phyloP scores from a whole-genome alignment of 805 yeast genomes.

The Komagataella ulmi region DNA sequence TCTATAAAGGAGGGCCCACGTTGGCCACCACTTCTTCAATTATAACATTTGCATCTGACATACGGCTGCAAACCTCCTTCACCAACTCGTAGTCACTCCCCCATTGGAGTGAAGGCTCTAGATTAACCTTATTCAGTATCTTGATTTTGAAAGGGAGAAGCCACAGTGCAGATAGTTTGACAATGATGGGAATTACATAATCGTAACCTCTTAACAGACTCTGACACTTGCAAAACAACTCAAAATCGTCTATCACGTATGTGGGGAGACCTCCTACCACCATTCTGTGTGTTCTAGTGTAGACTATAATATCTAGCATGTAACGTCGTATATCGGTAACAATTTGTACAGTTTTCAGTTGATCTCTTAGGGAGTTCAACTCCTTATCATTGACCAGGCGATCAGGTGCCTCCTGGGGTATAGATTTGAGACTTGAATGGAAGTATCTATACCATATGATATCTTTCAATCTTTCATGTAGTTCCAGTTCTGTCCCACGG shows the following conservation, averaged over 20 bases:
- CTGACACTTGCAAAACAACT: slow-evolving; percentile 21
- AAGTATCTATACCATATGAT: background rate
- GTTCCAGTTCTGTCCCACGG: background rate
- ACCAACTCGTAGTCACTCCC: slow-evolving; percentile 38
- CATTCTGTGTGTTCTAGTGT: slow-evolving; percentile 39
- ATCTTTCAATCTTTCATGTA: background rate
- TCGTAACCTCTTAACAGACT: slow-evolving; percentile 25
- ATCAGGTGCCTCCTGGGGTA: background rate
- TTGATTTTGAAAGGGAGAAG: slow-evolving; percentile 33
- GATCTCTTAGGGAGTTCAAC: slow-evolving; percentile 2
- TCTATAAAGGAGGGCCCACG: slow-evolving; percentile 37
- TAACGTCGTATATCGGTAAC: slow-evolving; percentile 39
- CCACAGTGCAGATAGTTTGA: slow-evolving; percentile 33
- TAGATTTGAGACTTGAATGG: background rate
- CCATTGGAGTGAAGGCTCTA: slow-evolving; percentile 40
- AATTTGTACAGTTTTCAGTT: slow-evolving; percentile 17
- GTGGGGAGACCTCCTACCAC: slow-evolving; percentile 41
- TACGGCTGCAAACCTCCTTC: slow-evolving; percentile 21
- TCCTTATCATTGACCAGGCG: background rate
- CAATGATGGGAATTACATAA: slow-evolving; percentile 40
- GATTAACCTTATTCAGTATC: slow-evolving; percentile 16
- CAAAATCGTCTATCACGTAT: slow-evolving; percentile 26
- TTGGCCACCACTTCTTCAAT: slow-evolving; percentile 36
- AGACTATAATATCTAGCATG: slow-evolving; percentile 41
- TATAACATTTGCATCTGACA: slow-evolving; percentile 33